These are phyloP conservation scores for Raddia distichophylla DNA, from an alignment of 176 grass and related monocot species.

Conservation along the genomic window DNA sequence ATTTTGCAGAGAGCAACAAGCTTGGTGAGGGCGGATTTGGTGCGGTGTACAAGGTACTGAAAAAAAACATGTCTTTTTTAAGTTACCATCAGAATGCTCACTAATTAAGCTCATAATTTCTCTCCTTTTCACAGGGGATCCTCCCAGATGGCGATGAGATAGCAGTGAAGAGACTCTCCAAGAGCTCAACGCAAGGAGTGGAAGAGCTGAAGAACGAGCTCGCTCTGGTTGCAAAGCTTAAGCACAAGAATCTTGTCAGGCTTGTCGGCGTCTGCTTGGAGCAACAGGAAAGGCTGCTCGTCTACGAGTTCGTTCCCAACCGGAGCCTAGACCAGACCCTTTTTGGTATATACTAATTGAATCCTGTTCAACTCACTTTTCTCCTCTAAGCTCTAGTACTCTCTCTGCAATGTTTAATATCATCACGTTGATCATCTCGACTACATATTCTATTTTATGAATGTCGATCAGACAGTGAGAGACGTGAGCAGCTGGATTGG, in stretches of 20 bases:
- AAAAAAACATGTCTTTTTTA: no score
- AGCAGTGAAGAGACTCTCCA: constrained; percentile 40
- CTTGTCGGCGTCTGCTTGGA: constrained; percentile 30
- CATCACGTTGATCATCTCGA: neutral
- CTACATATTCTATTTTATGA: neutral
- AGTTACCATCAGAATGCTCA: no score
- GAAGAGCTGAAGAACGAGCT: constrained; percentile 50
- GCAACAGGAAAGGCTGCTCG: constrained; percentile 26
- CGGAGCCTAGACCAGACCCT: constrained; percentile 29
- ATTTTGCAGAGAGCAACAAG: constrained; percentile 50
- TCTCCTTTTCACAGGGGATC: constrained; percentile 8
- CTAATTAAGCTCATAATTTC: neutral
- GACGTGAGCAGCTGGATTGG: constrained; percentile 32
- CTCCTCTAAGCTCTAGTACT: neutral
- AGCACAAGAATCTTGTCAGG: constrained; percentile 46
- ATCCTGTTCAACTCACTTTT: neutral
- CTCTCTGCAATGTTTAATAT: neutral
- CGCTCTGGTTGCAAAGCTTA: constrained; percentile 30
- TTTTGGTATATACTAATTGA: constrained; percentile 1
- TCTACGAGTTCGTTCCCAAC: constrained; percentile 44
- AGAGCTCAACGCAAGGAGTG: constrained; percentile 37
- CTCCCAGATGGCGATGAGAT: constrained; percentile 42
- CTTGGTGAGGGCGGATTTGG: constrained; percentile 56
- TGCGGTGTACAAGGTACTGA: constrained; percentile 47
- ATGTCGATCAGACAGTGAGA: constrained; percentile 30